Evolutionary conservation across 257 asterid genomes (phyloP), one percentile per base, ranked within the genome.

Genomic region (Cinchona pubescens): DNA sequence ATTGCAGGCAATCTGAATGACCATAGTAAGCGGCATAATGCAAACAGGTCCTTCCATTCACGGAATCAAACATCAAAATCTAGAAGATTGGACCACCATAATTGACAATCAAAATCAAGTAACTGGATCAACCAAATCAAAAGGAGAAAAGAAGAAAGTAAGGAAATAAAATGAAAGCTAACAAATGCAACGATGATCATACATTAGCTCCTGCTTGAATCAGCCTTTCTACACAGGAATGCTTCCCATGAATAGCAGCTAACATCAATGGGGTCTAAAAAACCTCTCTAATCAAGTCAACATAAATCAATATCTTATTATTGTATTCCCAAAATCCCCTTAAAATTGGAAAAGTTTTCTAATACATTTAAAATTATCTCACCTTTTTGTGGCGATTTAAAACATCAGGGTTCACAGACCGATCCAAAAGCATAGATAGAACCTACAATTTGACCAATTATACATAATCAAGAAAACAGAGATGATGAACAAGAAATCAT

Each of bases 21-120:
- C 97, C 97, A 82, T 89, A 84, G 79, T 88, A 88, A 73, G 96
- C 94, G 67, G 97, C 97, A 82, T 92, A 85, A 81, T 92, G 97
- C 87, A 92, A 74, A 72, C 96, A 90, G 40, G 96, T 92, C 76
- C 96, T 88, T 76, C 91, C 89, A 77, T 83, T 71, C 35, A 82
- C 75, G 75, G 93, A 76, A 85, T 92, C 97, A 81, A 92, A 92
- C 88, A 86, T 83, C 79, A 92, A 81, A 75, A 89, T 81, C 97
- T 92, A 87, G 19, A 27, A 43, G 27, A n/a, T 40, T 16, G 23
- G 30, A 42, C 45, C 10, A 67, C 64, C 56, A 51, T 25, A 77
- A 71, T 43, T 69, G 37, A 72, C 64, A 73, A 80, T 65, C 7
- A 14, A 7, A 49, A 49, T 49, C 21, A 15, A 15, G 56, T 18